A percentile compares a stretch with the other conserved stretches of the same genome.
Conservation (phyloP, 768 basidiomycete species). For the Gloeophyllum trabeum region DNA sequence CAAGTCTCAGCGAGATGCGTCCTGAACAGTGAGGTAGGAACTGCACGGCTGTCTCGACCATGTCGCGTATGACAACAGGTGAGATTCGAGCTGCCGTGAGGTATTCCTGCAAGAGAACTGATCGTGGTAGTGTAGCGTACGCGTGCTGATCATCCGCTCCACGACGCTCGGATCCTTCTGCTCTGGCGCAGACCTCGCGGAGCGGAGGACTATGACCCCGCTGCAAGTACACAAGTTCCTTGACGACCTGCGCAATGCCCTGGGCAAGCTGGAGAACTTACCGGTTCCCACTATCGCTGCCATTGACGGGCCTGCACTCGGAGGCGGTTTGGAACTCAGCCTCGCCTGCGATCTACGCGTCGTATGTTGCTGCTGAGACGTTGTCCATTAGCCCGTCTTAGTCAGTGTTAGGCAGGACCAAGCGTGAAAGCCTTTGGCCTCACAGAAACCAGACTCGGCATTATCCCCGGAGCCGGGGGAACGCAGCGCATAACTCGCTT, state of each 20-base stretch:
- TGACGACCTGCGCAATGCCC: slow-evolving; percentile 51
- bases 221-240: slow-evolving; percentile 71
- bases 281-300: slow-evolving; percentile 88
- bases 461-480: slow-evolving; percentile 87
- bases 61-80: slow-evolving; percentile 61
- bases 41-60: slow-evolving; percentile 56
- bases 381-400: neutral
- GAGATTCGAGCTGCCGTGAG: slow-evolving; percentile 8
- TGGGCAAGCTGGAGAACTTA: slow-evolving; percentile 68
- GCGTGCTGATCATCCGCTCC: slow-evolving; percentile 78
- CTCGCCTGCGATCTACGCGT: slow-evolving; percentile 87
- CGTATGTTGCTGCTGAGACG: slow-evolving; percentile 44
- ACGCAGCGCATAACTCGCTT: slow-evolving; percentile 76
- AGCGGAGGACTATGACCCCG: slow-evolving; percentile 75
- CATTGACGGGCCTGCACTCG: slow-evolving; percentile 87
- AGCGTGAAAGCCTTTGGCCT: slow-evolving; percentile 78
- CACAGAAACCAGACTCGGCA: slow-evolving; percentile 68
- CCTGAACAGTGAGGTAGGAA: slow-evolving; percentile 39
- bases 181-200: slow-evolving; percentile 82
- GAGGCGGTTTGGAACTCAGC: slow-evolving; percentile 84
- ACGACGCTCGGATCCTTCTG: slow-evolving; percentile 75
- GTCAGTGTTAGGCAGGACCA: slow-evolving; percentile 27
- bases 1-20: slow-evolving; percentile 5
- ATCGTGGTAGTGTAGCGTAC: slow-evolving; percentile 32
- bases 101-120: neutral